Evolutionary conservation across 331 rosid species (phyloP).

Genomic region (Quercus tomentella): DNA sequence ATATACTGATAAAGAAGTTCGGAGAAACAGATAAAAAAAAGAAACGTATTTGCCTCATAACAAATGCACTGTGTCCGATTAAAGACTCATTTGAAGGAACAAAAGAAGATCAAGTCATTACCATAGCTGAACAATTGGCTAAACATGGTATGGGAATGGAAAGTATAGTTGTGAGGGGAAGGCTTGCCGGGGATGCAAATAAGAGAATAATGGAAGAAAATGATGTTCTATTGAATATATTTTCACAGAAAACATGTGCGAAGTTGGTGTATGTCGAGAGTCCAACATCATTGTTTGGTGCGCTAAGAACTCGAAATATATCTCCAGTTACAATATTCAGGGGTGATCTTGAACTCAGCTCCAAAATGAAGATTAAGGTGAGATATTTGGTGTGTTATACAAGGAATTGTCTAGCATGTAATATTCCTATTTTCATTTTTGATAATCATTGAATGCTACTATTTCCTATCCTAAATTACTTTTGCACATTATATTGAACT

Average conservation of each 20-base stretch:
- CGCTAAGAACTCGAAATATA: constrained; percentile 68
- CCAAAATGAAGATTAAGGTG: constrained; percentile 78
- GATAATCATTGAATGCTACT: constrained; percentile 4
- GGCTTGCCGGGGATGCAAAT: constrained; percentile 35
- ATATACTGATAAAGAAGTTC: constrained; percentile 81
- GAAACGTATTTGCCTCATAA: constrained; percentile 76
- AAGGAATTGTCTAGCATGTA: constrained; percentile 4
- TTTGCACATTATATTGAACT: not conserved
- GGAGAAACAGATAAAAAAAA: constrained; percentile 70
- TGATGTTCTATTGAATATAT: constrained; percentile 55
- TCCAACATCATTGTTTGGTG: constrained; percentile 73
- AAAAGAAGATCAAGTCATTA: constrained; percentile 76
- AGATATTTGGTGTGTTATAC: constrained; percentile 21
- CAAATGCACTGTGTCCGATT: constrained; percentile 70
- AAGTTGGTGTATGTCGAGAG: constrained; percentile 62
- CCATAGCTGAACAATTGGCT: constrained; percentile 73
- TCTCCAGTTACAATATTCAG: constrained; percentile 70
- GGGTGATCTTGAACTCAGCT: constrained; percentile 80
- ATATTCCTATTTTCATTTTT: not conserved
- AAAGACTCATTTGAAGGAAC: constrained; percentile 73
- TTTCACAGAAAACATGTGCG: constrained; percentile 67
- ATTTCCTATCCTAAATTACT: not conserved
- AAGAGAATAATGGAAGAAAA: constrained; percentile 68
- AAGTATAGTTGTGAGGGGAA: constrained; percentile 69
- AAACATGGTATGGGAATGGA: constrained; percentile 78